phyloP scores from a whole-genome alignment of 2,329 filamentous ascomycete genomes.

The Pseudocercospora pini-densiflorae region DNA sequence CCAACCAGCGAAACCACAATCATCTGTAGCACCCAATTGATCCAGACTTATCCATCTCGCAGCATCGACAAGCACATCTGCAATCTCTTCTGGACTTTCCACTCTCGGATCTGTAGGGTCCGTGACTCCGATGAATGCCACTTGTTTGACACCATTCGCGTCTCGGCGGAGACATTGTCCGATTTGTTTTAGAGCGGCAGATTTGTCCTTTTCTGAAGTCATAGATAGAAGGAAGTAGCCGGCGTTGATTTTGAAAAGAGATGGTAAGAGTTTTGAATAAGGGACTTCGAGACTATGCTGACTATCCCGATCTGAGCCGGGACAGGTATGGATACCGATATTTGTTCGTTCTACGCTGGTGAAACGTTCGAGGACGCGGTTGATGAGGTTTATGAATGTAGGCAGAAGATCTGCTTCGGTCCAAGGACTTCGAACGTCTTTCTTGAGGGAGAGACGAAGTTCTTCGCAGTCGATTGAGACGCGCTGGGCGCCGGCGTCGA shows the following conservation, averaged over 20 bases:
- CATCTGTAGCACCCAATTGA: constrained; percentile 9
- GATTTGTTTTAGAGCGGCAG: background rate
- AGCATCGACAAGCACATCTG: constrained; percentile 3
- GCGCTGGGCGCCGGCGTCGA: constrained; percentile 3
- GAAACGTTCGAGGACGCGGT: constrained; percentile 13
- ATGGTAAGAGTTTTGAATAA: constrained; percentile 2
- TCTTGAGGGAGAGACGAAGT: background rate
- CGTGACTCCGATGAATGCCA: constrained; percentile 11
- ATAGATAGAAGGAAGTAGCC: constrained; percentile 10
- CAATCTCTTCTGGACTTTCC: constrained; percentile 11
- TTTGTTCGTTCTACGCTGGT: constrained; percentile 10
- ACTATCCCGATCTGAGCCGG: background rate
- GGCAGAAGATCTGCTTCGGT: background rate
- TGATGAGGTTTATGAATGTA: constrained; percentile 3
- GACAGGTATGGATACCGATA: constrained; percentile 9
- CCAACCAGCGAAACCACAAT: constrained; percentile 6
- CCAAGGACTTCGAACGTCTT: constrained; percentile 11
- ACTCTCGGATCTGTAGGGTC: constrained; percentile 1
- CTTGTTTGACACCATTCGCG: constrained; percentile 12
- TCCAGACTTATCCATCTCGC: constrained; percentile 5
- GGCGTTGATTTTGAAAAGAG: constrained; percentile 11
- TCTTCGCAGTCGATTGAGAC: constrained; percentile 7
- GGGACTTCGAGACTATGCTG: constrained; percentile 4
- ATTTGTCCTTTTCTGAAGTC: background rate
- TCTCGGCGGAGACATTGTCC: background rate